These are phyloP conservation scores for Rhizophagus clarus DNA, from an alignment of 192 early-diverging fungal species.

Conservation along the genomic window DNA sequence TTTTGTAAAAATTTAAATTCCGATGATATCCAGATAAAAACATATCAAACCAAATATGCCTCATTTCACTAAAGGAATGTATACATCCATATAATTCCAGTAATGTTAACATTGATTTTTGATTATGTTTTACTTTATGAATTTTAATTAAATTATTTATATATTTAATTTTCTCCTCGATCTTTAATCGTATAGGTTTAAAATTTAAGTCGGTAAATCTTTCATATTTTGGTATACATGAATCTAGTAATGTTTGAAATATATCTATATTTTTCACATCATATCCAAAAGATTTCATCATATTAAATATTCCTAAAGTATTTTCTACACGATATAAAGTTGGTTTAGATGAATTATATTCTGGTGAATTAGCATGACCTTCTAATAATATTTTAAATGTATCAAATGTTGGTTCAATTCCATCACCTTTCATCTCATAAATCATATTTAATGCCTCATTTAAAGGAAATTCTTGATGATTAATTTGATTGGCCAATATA, in stretches of 20 bases:
- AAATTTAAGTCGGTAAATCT: background rate
- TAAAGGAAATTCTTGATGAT: constrained; percentile 11
- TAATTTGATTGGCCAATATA: constrained; percentile 12
- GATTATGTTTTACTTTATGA: constrained; percentile 3
- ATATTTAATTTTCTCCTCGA: background rate
- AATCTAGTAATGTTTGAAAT: constrained; percentile 14
- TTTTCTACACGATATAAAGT: background rate
- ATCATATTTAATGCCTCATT: background rate
- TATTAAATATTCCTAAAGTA: constrained; percentile 10
- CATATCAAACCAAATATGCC: background rate
- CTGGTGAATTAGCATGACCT: background rate
- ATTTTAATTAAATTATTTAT: constrained; percentile 4
- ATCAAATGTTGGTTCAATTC: background rate
- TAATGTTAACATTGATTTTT: constrained; percentile 5
- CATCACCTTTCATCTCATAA: constrained; percentile 2
- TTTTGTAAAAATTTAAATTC: constrained; percentile 15
- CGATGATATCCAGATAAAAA: constrained; percentile 7
- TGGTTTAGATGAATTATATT: background rate
- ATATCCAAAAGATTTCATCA: constrained; percentile 8
- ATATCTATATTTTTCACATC: background rate
- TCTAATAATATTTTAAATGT: constrained; percentile 7
- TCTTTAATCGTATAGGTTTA: background rate
- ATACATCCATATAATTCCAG: background rate
- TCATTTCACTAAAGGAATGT: background rate
- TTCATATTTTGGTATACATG: constrained; percentile 2